A percentile compares a stretch with the other conserved stretches of the same genome.
These are phyloP conservation scores for Urochloa ruziziensis DNA, from an alignment of 176 grass and related monocot genomes.

Conservation along the genomic window DNA sequence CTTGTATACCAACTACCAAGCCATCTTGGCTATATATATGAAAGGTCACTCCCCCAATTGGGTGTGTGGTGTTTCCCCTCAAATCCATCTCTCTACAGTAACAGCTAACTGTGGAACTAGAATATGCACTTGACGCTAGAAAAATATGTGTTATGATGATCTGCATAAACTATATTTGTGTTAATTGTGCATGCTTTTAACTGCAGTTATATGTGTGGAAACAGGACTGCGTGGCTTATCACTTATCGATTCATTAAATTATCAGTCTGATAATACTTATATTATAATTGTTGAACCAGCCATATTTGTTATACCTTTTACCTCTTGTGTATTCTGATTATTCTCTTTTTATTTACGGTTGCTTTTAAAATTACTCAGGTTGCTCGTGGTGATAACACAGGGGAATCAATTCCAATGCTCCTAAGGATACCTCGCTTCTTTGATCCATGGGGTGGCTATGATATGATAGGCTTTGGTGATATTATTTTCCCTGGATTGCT, in stretches of 20 bases:
- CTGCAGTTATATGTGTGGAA: background rate
- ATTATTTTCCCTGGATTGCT: slow-evolving; percentile 97
- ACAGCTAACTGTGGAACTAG: background rate
- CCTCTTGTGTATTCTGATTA: background rate
- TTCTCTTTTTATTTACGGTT: slow-evolving; percentile 7
- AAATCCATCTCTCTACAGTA: too few species aligned
- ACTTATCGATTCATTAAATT: background rate
- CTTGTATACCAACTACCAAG: too few species aligned
- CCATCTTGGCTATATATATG: too few species aligned
- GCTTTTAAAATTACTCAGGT: slow-evolving; percentile 51
- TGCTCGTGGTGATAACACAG: slow-evolving; percentile 76
- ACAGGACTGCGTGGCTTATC: background rate
- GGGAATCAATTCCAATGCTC: slow-evolving; percentile 96
- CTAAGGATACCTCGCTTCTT: slow-evolving; percentile 90
- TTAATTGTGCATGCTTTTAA: background rate
- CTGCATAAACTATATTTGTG: background rate
- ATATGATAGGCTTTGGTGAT: slow-evolving; percentile 99
- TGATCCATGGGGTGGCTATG: slow-evolving; percentile 99
- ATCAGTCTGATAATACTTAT: background rate
- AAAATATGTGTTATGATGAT: background rate
- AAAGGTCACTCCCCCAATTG: too few species aligned
- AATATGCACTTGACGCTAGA: background rate
- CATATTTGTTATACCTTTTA: background rate
- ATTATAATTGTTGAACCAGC: background rate
- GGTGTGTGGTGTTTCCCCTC: too few species aligned